These are phyloP conservation scores for Epichloe amarillans DNA, from an alignment of 2,329 filamentous ascomycete species.

Conservation along the genomic window DNA sequence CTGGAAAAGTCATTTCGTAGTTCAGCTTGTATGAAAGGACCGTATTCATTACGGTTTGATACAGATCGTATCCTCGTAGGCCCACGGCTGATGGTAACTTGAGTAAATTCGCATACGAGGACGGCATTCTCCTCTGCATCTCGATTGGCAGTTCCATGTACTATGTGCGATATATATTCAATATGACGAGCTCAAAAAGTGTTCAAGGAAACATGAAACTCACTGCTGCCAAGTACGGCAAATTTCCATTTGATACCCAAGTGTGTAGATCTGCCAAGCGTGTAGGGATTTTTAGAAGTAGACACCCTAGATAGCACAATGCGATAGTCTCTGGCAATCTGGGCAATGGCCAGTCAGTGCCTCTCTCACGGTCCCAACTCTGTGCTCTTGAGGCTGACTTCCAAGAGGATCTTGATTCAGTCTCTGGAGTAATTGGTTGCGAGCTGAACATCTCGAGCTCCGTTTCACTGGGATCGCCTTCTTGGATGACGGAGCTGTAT, in stretches of 20 bases:
- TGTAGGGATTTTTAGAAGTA: constrained; percentile 66
- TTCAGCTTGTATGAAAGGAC: constrained; percentile 50
- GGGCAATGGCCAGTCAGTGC: constrained; percentile 43
- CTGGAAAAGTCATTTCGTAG: constrained; percentile 58
- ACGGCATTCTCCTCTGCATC: constrained; percentile 52
- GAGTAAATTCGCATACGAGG: constrained; percentile 44
- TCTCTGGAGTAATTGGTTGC: constrained; percentile 15
- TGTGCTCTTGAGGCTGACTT: constrained; percentile 19
- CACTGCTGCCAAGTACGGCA: constrained; percentile 60
- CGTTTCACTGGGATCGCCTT: constrained; percentile 13
- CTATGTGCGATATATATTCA: constrained; percentile 18
- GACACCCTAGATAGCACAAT: constrained; percentile 65
- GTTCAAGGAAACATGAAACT: constrained; percentile 13
- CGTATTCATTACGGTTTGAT: constrained; percentile 48
- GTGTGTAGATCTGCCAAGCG: constrained; percentile 57
- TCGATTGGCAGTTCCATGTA: constrained; percentile 45
- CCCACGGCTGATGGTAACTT: constrained; percentile 31
- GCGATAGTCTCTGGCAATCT: constrained; percentile 61
- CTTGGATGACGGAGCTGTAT: constrained; percentile 23
- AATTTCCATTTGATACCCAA: constrained; percentile 53
- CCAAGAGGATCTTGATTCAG: constrained; percentile 13
- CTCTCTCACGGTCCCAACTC: constrained; percentile 32
- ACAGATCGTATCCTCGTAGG: constrained; percentile 44
- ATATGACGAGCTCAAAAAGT: not conserved
- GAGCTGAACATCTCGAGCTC: constrained; percentile 27